A percentile compares a stretch with the other conserved stretches of the same genome.
These are phyloP conservation scores for Fusarium begoniae DNA, from an alignment of 2,329 filamentous ascomycete species.

Conservation along the genomic window DNA sequence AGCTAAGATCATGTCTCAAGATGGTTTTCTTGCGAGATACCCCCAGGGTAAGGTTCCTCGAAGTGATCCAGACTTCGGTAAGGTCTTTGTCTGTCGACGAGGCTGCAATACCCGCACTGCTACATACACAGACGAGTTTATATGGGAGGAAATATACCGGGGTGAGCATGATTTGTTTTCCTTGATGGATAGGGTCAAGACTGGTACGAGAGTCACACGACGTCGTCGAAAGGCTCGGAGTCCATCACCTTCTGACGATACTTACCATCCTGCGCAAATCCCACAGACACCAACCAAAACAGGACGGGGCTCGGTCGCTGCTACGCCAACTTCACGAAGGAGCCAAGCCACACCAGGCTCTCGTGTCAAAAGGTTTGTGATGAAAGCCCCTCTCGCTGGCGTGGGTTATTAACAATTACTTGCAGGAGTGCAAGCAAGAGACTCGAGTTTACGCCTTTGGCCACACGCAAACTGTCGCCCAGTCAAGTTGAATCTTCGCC, in stretches of 20 bases:
- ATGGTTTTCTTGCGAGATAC: conserved; percentile 73
- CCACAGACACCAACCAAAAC: conserved; percentile 52
- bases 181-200: conserved; percentile 74
- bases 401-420: conserved; percentile 49
- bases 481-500: conserved; percentile 81
- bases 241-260: conserved; percentile 44
- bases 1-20: conserved; percentile 79
- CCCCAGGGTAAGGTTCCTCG: conserved; percentile 80
- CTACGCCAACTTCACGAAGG: conserved; percentile 46
- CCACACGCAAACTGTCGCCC: conserved; percentile 83
- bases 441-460: conserved; percentile 94
- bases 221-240: conserved; percentile 45
- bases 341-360: conserved; percentile 46
- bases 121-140: conserved; percentile 90
- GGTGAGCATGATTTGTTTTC: conserved; percentile 70
- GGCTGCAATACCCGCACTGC: conserved; percentile 90
- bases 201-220: conserved; percentile 74
- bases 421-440: conserved; percentile 67
- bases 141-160: conserved; percentile 86
- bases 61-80: conserved; percentile 78
- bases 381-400: background rate
- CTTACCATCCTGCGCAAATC: conserved; percentile 49
- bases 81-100: conserved; percentile 88
- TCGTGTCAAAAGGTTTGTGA: conserved; percentile 44
- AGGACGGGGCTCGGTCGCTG: conserved; percentile 36